These are phyloP conservation scores for Pinus tabuliformis DNA, from an alignment of 75 land plant genomes.

Conservation along the genomic window DNA sequence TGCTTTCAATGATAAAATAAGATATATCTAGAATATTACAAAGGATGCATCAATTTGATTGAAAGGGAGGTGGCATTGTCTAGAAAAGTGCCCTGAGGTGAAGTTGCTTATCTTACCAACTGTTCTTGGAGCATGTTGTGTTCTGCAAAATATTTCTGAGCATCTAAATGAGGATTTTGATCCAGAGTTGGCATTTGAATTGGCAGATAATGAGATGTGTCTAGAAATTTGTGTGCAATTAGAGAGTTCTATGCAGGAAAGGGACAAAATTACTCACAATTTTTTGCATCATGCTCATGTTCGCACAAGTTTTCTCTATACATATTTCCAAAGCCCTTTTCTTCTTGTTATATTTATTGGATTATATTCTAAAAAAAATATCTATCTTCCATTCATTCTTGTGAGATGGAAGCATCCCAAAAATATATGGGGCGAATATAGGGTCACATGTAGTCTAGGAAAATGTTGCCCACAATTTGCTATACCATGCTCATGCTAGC, in stretches of 20 bases:
- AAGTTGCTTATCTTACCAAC: conserved; percentile 91
- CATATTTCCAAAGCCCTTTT: too few species aligned
- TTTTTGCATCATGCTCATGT: conserved; percentile 79
- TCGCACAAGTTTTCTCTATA: conserved; percentile 55
- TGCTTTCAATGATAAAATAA: conserved; percentile 83
- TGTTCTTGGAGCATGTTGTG: conserved; percentile 91
- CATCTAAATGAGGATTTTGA: conserved; percentile 65
- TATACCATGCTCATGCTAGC: conserved; percentile 78
- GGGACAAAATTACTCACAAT: conserved; percentile 86
- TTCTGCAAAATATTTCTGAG: conserved; percentile 91
- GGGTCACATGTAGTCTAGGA: conserved; percentile 10
- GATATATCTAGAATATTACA: conserved; percentile 56
- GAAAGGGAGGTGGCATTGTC: conserved; percentile 81
- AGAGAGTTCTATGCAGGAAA: conserved; percentile 38
- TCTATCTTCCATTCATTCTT: too few species aligned
- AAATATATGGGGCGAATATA: too few species aligned
- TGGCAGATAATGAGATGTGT: conserved; percentile 74
- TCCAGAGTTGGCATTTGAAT: conserved; percentile 41
- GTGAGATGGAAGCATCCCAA: too few species aligned
- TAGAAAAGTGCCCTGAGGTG: conserved; percentile 91
- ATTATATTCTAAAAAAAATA: too few species aligned
- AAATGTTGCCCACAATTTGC: conserved; percentile 77
- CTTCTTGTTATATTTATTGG: too few species aligned
- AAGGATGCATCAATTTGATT: conserved; percentile 70
- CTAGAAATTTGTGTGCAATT: conserved; percentile 45